Conservation (phyloP, 208 protist species). For the Wallacemonas sp. region DNA sequence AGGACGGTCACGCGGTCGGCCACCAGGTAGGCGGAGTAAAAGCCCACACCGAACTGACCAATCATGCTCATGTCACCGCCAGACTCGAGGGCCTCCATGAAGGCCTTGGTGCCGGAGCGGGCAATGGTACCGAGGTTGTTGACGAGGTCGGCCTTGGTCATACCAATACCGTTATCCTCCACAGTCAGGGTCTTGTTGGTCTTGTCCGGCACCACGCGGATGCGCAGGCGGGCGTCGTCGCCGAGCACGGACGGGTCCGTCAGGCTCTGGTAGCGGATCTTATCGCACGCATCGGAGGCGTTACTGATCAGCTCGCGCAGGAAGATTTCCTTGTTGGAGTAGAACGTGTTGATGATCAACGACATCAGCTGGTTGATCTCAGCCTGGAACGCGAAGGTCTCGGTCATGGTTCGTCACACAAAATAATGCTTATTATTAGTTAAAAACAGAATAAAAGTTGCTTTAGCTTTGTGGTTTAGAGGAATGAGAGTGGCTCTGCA, state of each 20-base stretch:
- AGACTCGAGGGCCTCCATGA: constrained; percentile 98
- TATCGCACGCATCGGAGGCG: constrained; percentile 98
- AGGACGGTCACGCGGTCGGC: constrained; percentile 97
- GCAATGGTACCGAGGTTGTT: constrained; percentile 99
- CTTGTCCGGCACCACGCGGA: constrained; percentile 96
- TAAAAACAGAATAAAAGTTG: constrained; percentile 12
- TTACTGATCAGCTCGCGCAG: constrained; percentile 99
- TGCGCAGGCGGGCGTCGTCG: constrained; percentile 93
- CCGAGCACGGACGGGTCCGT: constrained; percentile 93
- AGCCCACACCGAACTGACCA: constrained; percentile 99
- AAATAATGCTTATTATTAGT: constrained; percentile 9
- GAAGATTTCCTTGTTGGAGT: constrained; percentile 99
- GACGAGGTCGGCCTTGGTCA: constrained; percentile 99
- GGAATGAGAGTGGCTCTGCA: constrained; percentile 17
- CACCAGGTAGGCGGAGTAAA: constrained; percentile 99
- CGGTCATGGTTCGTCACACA: constrained; percentile 31
- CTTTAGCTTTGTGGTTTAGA: constrained; percentile 8
- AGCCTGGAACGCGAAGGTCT: constrained; percentile 87
- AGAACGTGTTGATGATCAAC: constrained; percentile 99
- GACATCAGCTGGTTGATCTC: constrained; percentile 98
- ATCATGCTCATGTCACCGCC: constrained; percentile 99
- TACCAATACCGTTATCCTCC: constrained; percentile 98
- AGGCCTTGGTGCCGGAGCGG: constrained; percentile 97
- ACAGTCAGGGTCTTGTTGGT: constrained; percentile 96
- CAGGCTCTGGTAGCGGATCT: constrained; percentile 97